Percentiles rank a stretch among this genome's conserved stretches.
Evolutionary conservation across 2,329 filamentous ascomycete species (phyloP).

Genomic region (Fusarium devonianum): DNA sequence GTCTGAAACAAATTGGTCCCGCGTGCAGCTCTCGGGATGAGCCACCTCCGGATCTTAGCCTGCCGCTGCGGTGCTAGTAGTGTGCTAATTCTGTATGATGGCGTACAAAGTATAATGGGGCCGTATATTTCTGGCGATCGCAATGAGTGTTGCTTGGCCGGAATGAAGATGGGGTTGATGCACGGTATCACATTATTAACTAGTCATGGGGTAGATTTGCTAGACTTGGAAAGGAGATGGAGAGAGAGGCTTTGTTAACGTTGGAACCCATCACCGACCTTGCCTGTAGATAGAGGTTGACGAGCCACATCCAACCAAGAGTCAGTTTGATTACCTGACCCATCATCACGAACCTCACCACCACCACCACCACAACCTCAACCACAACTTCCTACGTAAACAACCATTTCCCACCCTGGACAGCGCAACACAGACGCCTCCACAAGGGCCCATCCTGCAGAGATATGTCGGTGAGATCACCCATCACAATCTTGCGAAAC

Average conservation of each 20-base stretch:
- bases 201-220: too few species aligned
- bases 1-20: slow-evolving; percentile 41
- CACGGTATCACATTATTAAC: too few species aligned
- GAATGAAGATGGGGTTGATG: too few species aligned
- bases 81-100: slow-evolving; percentile 6
- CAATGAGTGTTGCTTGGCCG: background rate
- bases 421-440: background rate
- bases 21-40: slow-evolving; percentile 41
- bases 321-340: too few species aligned
- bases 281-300: too few species aligned
- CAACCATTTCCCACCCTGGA: background rate
- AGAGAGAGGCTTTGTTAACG: too few species aligned
- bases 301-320: too few species aligned
- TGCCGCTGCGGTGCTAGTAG: slow-evolving; percentile 22
- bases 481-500: slow-evolving; percentile 4
- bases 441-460: background rate
- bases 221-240: too few species aligned
- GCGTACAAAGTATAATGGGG: slow-evolving; percentile 7
- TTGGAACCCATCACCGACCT: too few species aligned
- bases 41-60: slow-evolving; percentile 44
- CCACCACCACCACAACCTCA: too few species aligned
- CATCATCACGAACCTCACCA: too few species aligned
- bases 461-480: background rate
- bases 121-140: too few species aligned
- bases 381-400: background rate